Base-by-base conservation (phyloP, 495 filamentous ascomycete species). In the Lasiosphaeris hirsuta region DNA sequence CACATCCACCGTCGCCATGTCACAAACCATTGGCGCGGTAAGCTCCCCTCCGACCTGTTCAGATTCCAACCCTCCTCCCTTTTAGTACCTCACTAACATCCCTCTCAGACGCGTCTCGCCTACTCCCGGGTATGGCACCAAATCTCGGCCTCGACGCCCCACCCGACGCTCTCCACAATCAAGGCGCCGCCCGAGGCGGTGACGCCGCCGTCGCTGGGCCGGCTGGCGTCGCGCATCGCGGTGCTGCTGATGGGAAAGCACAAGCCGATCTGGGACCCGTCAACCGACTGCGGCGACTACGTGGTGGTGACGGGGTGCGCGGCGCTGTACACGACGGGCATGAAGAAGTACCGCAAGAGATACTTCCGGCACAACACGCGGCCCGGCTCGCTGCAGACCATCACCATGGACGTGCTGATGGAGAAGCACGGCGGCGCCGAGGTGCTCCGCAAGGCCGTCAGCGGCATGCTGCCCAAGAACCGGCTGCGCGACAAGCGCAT, bases 401-500 rank as follows among this genome's bases (percentile, higher is more conserved):
- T 97, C 72, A 94, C 86, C 36, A 96, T 98, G 95, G 92, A 96
- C 71, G 81, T 82, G 60, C 85, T 98, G 83, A 91, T 96, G 78
- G 86, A 78, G 61, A 97, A 97, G 81, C 88, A 88, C 79, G 94
- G 94, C 56, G 94, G 94, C 61, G 90, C 87, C 38, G 94, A 98
- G 84, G 88, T 97, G 51, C 72, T 98, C 71, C 81, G 91, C 60
- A 88, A 89, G 72, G 94, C 94, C 10, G 94, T 98, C 19, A 86
- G 86, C 69, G 94, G 94, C 52, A 98, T 98, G 94, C 72, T 98
- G 76, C 94, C 94, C 46, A 98, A 97, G 87, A 98, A 98, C 75
- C 74, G 90, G 62, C 75, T 98, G 64, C 78, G 92, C 67, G 89
- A 94, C 69, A 86, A 87, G 75, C 72, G 95, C 58, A 72, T 98